A percentile compares a stretch with the other conserved stretches of the same genome.
phyloP scores from a whole-genome alignment of 1,284 basidiomycete species.

The Microbotryomycetes sp. region DNA sequence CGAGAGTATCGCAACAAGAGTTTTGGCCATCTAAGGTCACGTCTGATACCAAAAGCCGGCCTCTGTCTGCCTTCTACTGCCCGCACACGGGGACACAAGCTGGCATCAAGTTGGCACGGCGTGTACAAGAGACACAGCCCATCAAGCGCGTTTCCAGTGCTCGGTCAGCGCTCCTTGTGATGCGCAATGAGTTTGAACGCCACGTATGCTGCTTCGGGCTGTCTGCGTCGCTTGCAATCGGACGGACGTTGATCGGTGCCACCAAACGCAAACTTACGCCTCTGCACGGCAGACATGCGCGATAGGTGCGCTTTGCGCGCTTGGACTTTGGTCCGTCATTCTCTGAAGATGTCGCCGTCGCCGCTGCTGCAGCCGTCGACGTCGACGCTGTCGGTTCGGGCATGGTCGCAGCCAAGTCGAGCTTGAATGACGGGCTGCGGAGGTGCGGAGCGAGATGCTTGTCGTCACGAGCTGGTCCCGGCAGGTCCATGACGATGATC shows the following conservation, averaged over 20 bases:
- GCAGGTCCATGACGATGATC: too few species aligned
- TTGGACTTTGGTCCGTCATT: not conserved
- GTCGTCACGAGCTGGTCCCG: too few species aligned
- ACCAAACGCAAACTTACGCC: slow-evolving; percentile 4
- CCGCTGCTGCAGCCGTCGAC: not conserved
- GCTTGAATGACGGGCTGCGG: too few species aligned
- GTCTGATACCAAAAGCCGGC: not conserved
- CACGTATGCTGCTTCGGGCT: too few species aligned
- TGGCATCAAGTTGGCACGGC: too few species aligned
- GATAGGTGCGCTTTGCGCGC: slow-evolving; percentile 15
- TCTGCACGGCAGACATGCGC: slow-evolving; percentile 21
- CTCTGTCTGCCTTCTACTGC: not conserved
- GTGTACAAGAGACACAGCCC: too few species aligned
- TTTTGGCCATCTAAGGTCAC: not conserved
- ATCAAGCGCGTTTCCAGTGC: too few species aligned
- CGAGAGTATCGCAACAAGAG: not conserved
- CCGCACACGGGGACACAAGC: not conserved
- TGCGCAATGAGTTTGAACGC: too few species aligned
- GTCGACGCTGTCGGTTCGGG: not conserved
- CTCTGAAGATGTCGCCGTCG: too few species aligned
- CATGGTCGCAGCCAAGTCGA: not conserved
- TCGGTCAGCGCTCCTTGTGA: too few species aligned
- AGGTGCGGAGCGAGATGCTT: not conserved
- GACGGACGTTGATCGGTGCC: too few species aligned
- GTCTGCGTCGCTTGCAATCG: too few species aligned